Conservation (phyloP, 73 alveolate genomes). For the Diophrys appendiculata region DNA sequence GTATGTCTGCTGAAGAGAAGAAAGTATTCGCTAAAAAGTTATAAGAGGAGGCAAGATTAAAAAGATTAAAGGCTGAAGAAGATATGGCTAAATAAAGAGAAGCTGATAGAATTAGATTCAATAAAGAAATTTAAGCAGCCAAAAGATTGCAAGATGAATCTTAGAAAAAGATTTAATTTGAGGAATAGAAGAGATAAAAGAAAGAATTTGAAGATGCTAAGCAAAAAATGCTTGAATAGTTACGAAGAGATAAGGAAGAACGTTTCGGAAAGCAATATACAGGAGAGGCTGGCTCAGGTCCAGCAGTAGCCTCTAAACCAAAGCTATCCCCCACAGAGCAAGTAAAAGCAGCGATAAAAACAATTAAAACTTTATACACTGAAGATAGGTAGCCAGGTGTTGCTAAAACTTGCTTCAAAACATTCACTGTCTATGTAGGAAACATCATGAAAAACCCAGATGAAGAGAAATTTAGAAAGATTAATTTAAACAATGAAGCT, state of each 20-base stretch:
- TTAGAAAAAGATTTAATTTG: slow-evolving; percentile 45
- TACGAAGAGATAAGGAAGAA: slow-evolving; percentile 57
- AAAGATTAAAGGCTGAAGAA: slow-evolving; percentile 60
- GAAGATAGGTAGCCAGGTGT: slow-evolving; percentile 80
- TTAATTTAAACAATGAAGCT: slow-evolving; percentile 62
- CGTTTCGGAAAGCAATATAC: slow-evolving; percentile 64
- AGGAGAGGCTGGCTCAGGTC: slow-evolving; percentile 21
- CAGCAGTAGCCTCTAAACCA: slow-evolving; percentile 15
- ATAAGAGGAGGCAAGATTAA: slow-evolving; percentile 45
- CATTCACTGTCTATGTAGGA: slow-evolving; percentile 39
- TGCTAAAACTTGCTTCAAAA: slow-evolving; percentile 63
- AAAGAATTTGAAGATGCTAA: slow-evolving; percentile 48
- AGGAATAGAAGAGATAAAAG: slow-evolving; percentile 55
- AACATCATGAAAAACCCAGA: slow-evolving; percentile 60
- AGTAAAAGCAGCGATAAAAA: slow-evolving; percentile 59
- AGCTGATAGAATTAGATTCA: slow-evolving; percentile 37
- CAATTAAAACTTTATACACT: slow-evolving; percentile 62
- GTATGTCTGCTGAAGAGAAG: slow-evolving; percentile 57
- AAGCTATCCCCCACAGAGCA: slow-evolving; percentile 48
- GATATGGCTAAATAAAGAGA: slow-evolving; percentile 58
- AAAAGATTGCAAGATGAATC: slow-evolving; percentile 41
- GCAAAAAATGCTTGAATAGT: slow-evolving; percentile 39
- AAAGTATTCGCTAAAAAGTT: slow-evolving; percentile 52
- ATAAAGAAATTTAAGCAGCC: slow-evolving; percentile 59
- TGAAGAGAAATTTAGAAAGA: slow-evolving; percentile 66